Evolutionary conservation across 768 basidiomycete species (phyloP), one percentile per base, ranked within the genome.

Genomic region (Fistulinella prunicolor): DNA sequence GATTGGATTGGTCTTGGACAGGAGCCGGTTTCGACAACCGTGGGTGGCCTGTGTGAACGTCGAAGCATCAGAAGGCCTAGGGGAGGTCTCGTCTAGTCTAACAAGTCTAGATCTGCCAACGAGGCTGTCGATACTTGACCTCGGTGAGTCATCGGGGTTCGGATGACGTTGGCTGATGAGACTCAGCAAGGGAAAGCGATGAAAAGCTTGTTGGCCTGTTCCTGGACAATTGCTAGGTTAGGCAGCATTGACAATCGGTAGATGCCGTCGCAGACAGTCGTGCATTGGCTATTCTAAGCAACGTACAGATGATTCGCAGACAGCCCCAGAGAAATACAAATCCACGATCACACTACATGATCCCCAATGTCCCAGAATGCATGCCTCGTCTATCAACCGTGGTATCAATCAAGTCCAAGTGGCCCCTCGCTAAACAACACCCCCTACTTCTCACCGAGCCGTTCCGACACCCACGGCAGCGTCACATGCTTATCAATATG

Each of bases 401-500:
- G 54, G 55, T 64, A 64, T 64, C 65, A 50, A 32, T 9, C 7
- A 28, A 49, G 36, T 50, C 42, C 46, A 49, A 45, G 37, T 42
- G 32, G 30, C 41, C 38, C 26, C 35, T 38, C 30, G 34, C 32
- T 50, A 30, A 43, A 22, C 47, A 22, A 22, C 50, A 9, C 32
- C 7, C 38, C 29, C 52, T 66, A 64, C 60, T 58, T 64, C 38
- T 43, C 60, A 30, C 60, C 45, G 4, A 67, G 55, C 42, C 53
- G 51, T 41, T 67, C 67, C 7, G 52, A 58, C 39, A 67, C 53
- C 67, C 61, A 67, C 22, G 61, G 60, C 3, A 36, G 14, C 12
- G 67, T 57, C 28, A 65, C 63, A 37, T 65, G 54, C 40, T 66
- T 68, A 39, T 67, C 65, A 8, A 67, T 41, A 13, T 53, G 54